Conservation (phyloP, 2,329 filamentous ascomycete species). For the Piedraia hortae region DNA sequence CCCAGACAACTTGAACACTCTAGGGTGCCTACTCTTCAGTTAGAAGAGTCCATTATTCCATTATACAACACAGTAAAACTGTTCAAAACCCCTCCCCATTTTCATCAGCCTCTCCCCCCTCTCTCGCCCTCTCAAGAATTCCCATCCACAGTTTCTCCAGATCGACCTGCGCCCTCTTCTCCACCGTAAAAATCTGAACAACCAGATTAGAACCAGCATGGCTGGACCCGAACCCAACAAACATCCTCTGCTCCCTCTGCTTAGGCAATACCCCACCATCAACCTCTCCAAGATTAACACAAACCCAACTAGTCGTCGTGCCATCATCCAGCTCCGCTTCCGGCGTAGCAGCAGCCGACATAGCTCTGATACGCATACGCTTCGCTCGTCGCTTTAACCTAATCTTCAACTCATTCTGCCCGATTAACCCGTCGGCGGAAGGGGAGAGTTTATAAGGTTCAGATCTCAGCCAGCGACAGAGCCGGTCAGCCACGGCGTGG, state of each 20-base stretch:
- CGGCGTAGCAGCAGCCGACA: conserved; percentile 26
- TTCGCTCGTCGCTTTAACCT: conserved; percentile 58
- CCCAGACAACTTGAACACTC: too few relatives aligned
- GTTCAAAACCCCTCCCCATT: too few relatives aligned
- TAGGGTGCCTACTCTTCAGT: too few relatives aligned
- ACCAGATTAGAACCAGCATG: conserved; percentile 33
- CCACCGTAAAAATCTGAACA: conserved; percentile 44
- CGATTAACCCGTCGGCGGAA: conserved; percentile 64
- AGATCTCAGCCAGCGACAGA: conserved; percentile 60
- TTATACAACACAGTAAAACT: too few relatives aligned
- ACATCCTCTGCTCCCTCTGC: conserved; percentile 15
- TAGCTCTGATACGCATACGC: conserved; percentile 43
- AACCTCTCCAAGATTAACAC: conserved; percentile 58
- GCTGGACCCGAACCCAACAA: conserved; percentile 49
- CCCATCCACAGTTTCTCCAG: conserved; percentile 34
- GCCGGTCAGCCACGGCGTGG: conserved; percentile 68
- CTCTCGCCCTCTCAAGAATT: conserved; percentile 7
- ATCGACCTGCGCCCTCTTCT: conserved; percentile 38
- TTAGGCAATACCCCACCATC: conserved; percentile 38
- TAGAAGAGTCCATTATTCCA: too few relatives aligned
- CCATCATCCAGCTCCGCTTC: conserved; percentile 58
- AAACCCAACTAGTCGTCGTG: conserved; percentile 84
- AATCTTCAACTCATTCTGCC: conserved; percentile 71
- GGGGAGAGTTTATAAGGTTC: conserved; percentile 40
- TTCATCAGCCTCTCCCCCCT: conserved; percentile 6